These are phyloP conservation scores for Rhodosporidiobolus sp. DNA, from an alignment of 768 basidiomycete species.

Conservation along the genomic window DNA sequence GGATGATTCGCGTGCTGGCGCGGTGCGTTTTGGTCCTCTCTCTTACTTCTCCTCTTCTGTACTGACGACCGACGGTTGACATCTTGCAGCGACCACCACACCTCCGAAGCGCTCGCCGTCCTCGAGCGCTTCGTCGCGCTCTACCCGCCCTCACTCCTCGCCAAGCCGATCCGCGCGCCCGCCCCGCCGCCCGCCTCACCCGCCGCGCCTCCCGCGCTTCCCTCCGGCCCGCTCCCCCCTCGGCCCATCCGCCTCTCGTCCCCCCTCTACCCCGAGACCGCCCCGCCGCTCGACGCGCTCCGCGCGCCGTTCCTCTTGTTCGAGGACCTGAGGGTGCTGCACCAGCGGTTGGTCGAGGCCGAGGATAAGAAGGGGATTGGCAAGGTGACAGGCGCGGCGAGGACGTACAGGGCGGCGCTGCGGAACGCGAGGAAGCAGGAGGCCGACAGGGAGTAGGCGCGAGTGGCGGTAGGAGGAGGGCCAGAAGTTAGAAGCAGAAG, in stretches of 20 bases:
- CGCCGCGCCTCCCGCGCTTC: neutral
- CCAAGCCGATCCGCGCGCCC: constrained; percentile 6
- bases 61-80: neutral
- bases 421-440: constrained; percentile 15
- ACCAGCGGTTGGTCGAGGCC: constrained; percentile 24
- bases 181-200: neutral
- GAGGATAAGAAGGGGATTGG: constrained; percentile 21
- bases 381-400: constrained; percentile 21
- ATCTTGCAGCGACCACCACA: constrained; percentile 6
- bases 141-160: constrained; percentile 24
- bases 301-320: constrained; percentile 29
- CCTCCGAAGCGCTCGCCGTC: constrained; percentile 32
- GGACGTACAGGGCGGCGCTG: constrained; percentile 23
- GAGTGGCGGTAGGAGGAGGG: neutral
- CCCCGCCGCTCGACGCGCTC: neutral
- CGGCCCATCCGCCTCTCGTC: constrained; percentile 24
- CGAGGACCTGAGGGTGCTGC: constrained; percentile 24
- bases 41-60: neutral
- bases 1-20: constrained; percentile 25
- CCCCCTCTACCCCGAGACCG: constrained; percentile 33
- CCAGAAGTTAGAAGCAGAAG: neutral
- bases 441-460: neutral
- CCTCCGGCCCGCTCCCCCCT: neutral
- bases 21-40: constrained; percentile 11
- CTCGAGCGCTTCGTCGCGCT: constrained; percentile 32